Conservation (phyloP, 805 yeast species). For the Komagataella mondaviorum region DNA sequence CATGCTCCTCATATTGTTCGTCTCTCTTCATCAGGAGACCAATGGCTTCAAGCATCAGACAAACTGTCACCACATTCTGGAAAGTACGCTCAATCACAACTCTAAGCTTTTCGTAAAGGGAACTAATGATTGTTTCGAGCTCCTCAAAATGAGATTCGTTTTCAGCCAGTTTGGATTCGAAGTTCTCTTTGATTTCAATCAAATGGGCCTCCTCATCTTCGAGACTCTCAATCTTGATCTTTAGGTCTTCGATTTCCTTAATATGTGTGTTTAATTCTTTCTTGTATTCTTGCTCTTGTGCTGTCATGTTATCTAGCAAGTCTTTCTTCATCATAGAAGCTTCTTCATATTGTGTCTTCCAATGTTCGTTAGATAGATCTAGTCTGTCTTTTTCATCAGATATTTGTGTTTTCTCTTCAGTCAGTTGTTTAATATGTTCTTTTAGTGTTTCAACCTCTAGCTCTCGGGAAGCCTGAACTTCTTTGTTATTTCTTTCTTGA, state of each 20-base stretch:
- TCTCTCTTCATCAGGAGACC: slow-evolving; percentile 55
- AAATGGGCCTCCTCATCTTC: slow-evolving; percentile 31
- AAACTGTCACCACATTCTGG: slow-evolving; percentile 29
- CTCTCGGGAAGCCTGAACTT: neutral
- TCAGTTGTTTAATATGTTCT: slow-evolving; percentile 1
- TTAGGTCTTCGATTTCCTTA: slow-evolving; percentile 34
- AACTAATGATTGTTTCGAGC: slow-evolving; percentile 10
- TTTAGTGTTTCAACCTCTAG: neutral
- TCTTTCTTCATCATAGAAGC: slow-evolving; percentile 39
- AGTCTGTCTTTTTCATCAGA: slow-evolving; percentile 13
- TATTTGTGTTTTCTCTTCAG: slow-evolving; percentile 7
- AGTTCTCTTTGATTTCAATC: slow-evolving; percentile 26
- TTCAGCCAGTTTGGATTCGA: slow-evolving; percentile 12
- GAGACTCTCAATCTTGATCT: slow-evolving; percentile 29
- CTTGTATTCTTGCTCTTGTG: slow-evolving; percentile 45
- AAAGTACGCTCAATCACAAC: slow-evolving; percentile 25
- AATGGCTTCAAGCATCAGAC: slow-evolving; percentile 56
- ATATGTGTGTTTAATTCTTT: slow-evolving; percentile 37
- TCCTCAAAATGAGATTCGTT: slow-evolving; percentile 12
- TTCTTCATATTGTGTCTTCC: slow-evolving; percentile 10
- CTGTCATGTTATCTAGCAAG: slow-evolving; percentile 51
- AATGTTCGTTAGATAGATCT: slow-evolving; percentile 3
- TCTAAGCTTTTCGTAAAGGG: slow-evolving; percentile 20
- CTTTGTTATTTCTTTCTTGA: slow-evolving; percentile 1
- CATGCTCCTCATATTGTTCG: slow-evolving; percentile 12